Conservation (phyloP, 805 yeast species). For the Candida nemodendra region DNA sequence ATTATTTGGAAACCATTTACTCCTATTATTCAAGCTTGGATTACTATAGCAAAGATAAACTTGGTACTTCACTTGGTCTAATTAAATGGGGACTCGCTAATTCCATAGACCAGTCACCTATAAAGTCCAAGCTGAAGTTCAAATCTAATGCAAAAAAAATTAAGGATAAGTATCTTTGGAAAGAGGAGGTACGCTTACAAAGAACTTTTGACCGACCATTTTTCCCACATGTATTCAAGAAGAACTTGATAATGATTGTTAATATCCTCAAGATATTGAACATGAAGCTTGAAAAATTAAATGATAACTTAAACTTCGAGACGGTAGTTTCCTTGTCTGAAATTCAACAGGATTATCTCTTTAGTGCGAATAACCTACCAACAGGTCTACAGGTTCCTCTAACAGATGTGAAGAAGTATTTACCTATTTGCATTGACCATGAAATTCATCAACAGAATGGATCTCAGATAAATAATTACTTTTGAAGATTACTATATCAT, state of each 20-base stretch:
- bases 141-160: constrained; percentile 12
- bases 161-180: constrained; percentile 21
- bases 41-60: constrained; percentile 22
- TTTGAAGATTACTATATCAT: constrained; percentile 1
- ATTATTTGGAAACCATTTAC: constrained; percentile 20
- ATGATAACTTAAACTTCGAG: constrained; percentile 23
- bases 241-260: constrained; percentile 15
- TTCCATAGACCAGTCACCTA: constrained; percentile 26
- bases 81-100: constrained; percentile 24
- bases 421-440: constrained; percentile 17
- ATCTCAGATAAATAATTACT: constrained; percentile 3
- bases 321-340: constrained; percentile 13
- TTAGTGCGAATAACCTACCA: constrained; percentile 23
- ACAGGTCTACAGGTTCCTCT: constrained; percentile 28
- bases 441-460: neutral
- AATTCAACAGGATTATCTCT: constrained; percentile 16
- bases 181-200: constrained; percentile 18
- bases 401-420: constrained; percentile 12
- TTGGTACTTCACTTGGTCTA: constrained; percentile 29
- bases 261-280: constrained; percentile 21
- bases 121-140: constrained; percentile 25
- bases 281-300: constrained; percentile 24
- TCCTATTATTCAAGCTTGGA: constrained; percentile 28
- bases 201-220: constrained; percentile 11
- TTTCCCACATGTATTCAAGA: constrained; percentile 20